Evolutionary conservation across 1,284 basidiomycete species (phyloP).

Genomic region (Ceratobasidium sp.): DNA sequence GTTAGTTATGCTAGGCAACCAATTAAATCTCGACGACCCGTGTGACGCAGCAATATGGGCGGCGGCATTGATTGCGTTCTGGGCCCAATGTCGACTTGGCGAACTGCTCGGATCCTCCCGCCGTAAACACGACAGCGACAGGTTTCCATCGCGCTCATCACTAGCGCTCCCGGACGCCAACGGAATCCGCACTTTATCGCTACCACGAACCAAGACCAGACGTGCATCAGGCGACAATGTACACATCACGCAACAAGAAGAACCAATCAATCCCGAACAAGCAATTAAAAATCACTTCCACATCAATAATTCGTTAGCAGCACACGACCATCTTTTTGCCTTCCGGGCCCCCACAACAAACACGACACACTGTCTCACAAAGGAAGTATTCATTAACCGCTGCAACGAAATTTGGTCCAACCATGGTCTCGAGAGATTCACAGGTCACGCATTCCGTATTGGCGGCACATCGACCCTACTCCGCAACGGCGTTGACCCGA

Average conservation of each 20-base stretch:
- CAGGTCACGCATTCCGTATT: conserved; percentile 56
- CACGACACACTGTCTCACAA: neutral
- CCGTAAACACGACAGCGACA: neutral
- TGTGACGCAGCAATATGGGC: conserved; percentile 34
- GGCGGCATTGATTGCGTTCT: conserved; percentile 18
- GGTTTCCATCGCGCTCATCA: neutral
- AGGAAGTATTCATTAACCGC: conserved; percentile 15
- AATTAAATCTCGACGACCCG: conserved; percentile 21
- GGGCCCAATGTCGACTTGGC: conserved; percentile 28
- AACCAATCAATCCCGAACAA: conserved; percentile 1
- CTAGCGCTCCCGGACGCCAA: neutral
- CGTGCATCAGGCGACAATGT: neutral
- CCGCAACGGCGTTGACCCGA: conserved; percentile 52
- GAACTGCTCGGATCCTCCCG: conserved; percentile 22
- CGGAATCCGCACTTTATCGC: neutral
- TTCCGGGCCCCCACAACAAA: neutral
- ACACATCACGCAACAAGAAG: conserved; percentile 16
- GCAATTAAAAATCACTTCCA: neutral
- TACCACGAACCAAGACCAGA: conserved; percentile 29
- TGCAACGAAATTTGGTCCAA: conserved; percentile 45
- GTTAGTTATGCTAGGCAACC: neutral
- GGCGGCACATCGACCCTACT: conserved; percentile 55
- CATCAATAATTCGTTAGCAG: neutral
- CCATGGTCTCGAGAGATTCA: conserved; percentile 54
- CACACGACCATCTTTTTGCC: conserved; percentile 1